Percentiles rank a stretch among this genome's conserved stretches.
Conservation (phyloP, 75 land plant species). For the Selaginella tamariscina region DNA sequence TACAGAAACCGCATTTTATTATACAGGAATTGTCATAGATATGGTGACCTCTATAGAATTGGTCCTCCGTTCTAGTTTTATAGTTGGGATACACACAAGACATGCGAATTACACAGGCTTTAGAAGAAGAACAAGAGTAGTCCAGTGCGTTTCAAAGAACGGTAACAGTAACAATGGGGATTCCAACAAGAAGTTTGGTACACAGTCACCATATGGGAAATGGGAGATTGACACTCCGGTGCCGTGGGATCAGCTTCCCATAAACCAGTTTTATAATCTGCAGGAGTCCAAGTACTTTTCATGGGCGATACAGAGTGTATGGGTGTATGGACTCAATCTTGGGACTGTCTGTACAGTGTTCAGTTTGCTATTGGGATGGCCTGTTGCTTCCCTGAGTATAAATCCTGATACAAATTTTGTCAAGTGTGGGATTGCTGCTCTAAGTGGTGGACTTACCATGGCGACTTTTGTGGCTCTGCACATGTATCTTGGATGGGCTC, state of each 20-base stretch:
- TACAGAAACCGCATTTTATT: too few relatives aligned
- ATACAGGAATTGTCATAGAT: too few relatives aligned
- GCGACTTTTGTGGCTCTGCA: conserved; percentile 62
- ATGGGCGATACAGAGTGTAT: conserved; percentile 66
- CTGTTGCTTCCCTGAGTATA: conserved; percentile 46
- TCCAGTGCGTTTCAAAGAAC: too few relatives aligned
- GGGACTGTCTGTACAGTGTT: conserved; percentile 41
- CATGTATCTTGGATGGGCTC: conserved; percentile 96
- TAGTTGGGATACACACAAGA: too few relatives aligned
- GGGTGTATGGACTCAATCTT: conserved; percentile 37
- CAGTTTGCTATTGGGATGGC: conserved; percentile 64
- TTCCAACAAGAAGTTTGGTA: not conserved
- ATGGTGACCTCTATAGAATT: too few relatives aligned
- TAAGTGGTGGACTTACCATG: conserved; percentile 56
- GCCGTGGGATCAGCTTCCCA: conserved; percentile 81
- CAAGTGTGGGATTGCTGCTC: conserved; percentile 35
- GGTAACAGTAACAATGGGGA: conserved; percentile 9
- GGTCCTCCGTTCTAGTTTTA: too few relatives aligned
- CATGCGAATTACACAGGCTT: too few relatives aligned
- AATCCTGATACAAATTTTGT: conserved; percentile 34
- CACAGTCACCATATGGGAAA: conserved; percentile 40
- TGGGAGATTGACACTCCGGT: conserved; percentile 51
- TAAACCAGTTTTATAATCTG: conserved; percentile 72
- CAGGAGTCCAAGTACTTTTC: conserved; percentile 58
- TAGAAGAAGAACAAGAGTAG: not conserved